Percentiles rank a stretch among this genome's conserved stretches.
These are phyloP conservation scores for Magnaporthiopsis rhizophila DNA, from an alignment of 2,329 filamentous ascomycete genomes.

Conservation along the genomic window DNA sequence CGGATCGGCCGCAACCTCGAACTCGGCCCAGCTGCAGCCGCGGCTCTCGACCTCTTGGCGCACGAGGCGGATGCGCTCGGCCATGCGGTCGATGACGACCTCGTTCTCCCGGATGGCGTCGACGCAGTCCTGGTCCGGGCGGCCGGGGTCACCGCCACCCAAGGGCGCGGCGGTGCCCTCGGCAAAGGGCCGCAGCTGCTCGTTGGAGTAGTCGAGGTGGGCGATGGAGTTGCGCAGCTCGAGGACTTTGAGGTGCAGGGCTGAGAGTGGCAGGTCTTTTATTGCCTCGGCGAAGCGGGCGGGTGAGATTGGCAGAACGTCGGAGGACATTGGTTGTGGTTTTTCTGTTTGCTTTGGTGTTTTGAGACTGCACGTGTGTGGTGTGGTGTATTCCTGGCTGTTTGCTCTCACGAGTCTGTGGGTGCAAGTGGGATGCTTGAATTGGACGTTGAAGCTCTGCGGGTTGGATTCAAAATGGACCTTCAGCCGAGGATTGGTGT, in stretches of 20 bases:
- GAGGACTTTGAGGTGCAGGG: slow-evolving; percentile 65
- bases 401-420: too few species aligned
- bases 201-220: slow-evolving; percentile 67
- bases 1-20: slow-evolving; percentile 27
- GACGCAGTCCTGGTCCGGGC: slow-evolving; percentile 61
- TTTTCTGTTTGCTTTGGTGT: background rate
- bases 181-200: slow-evolving; percentile 62
- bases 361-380: too few species aligned
- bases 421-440: too few species aligned
- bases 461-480: too few species aligned
- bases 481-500: too few species aligned
- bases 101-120: slow-evolving; percentile 70
- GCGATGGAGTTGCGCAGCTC: slow-evolving; percentile 68
- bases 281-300: slow-evolving; percentile 60
- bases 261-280: slow-evolving; percentile 54
- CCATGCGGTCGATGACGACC: slow-evolving; percentile 59
- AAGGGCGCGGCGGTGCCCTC: slow-evolving; percentile 33
- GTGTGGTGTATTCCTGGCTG: too few species aligned
- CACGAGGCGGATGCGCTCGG: slow-evolving; percentile 55
- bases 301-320: slow-evolving; percentile 52
- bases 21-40: slow-evolving; percentile 49
- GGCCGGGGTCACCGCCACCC: slow-evolving; percentile 15
- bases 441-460: too few species aligned
- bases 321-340: slow-evolving; percentile 46
- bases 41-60: slow-evolving; percentile 55